Conservation (phyloP, 2,329 filamentous ascomycete genomes). For the Clarireedia homoeocarpa region DNA sequence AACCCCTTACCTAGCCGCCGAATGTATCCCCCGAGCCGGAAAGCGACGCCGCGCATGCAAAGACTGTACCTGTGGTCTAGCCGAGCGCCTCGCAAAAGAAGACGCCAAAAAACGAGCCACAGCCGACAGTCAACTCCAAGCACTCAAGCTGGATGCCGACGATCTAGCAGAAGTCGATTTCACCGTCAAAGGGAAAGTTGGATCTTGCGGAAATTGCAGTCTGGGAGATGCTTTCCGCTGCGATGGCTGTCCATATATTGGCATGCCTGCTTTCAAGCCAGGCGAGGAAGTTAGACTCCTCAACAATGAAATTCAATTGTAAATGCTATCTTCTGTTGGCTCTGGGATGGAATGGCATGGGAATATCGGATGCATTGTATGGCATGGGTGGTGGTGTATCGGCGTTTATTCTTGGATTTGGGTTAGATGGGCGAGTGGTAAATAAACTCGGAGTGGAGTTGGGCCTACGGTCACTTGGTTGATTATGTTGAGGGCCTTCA, state of each 20-base stretch:
- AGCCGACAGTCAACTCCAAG: constrained; percentile 56
- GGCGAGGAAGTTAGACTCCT: constrained; percentile 87
- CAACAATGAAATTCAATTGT: constrained; percentile 82
- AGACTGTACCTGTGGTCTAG: constrained; percentile 93
- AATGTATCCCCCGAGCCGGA: constrained; percentile 79
- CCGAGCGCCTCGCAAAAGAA: constrained; percentile 77
- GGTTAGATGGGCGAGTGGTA: not conserved
- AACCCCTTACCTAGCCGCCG: constrained; percentile 50
- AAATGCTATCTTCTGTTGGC: constrained; percentile 12
- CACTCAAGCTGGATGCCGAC: constrained; percentile 63
- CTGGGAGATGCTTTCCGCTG: constrained; percentile 84
- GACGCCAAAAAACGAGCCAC: constrained; percentile 59
- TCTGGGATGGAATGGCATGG: not conserved
- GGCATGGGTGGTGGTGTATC: not conserved
- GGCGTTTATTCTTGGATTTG: not conserved
- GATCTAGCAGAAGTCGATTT: constrained; percentile 92
- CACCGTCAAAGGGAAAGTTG: constrained; percentile 93
- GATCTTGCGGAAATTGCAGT: constrained; percentile 89
- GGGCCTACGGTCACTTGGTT: too few relatives aligned
- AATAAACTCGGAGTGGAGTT: too few relatives aligned
- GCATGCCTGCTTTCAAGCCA: constrained; percentile 91
- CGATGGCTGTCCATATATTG: constrained; percentile 73
- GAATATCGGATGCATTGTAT: not conserved
- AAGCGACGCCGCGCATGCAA: constrained; percentile 93
- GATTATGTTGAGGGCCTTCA: too few relatives aligned